These are phyloP conservation scores for Pythium aristosporum DNA, from an alignment of 352 stramenopile genomes.

Conservation along the genomic window DNA sequence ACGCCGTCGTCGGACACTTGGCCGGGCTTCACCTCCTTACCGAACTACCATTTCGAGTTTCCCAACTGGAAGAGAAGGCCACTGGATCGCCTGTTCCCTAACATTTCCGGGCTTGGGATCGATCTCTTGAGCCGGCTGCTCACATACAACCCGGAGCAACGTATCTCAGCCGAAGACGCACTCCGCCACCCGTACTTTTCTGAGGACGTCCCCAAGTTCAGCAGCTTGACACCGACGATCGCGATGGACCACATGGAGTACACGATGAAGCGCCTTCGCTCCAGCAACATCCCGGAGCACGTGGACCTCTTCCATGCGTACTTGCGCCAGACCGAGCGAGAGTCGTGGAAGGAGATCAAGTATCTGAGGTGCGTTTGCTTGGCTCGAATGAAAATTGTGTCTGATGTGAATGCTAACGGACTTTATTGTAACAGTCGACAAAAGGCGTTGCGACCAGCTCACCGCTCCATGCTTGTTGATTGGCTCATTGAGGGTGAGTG, in stretches of 20 bases:
- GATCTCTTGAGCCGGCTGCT: slow-evolving; percentile 76
- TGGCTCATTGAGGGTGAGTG: slow-evolving; percentile 90
- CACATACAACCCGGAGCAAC: slow-evolving; percentile 80
- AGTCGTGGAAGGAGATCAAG: slow-evolving; percentile 87
- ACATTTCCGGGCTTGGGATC: slow-evolving; percentile 69
- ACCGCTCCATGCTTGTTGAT: slow-evolving; percentile 91
- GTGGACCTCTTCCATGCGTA: slow-evolving; percentile 81
- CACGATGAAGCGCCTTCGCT: slow-evolving; percentile 44
- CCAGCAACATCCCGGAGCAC: slow-evolving; percentile 61
- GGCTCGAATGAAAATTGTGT: background rate
- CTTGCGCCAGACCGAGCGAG: slow-evolving; percentile 69
- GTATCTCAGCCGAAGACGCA: slow-evolving; percentile 80
- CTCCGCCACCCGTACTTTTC: slow-evolving; percentile 83
- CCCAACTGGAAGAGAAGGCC: slow-evolving; percentile 74
- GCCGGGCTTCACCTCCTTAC: slow-evolving; percentile 96
- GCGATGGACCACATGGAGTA: slow-evolving; percentile 82
- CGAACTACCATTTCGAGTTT: slow-evolving; percentile 95
- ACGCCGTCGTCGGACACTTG: slow-evolving; percentile 96
- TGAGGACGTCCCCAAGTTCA: slow-evolving; percentile 40
- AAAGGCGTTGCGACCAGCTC: slow-evolving; percentile 77
- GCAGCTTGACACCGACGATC: slow-evolving; percentile 57
- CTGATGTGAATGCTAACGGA: background rate
- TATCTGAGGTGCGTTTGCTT: slow-evolving; percentile 63
- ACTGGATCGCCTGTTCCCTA: slow-evolving; percentile 66
- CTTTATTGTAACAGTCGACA: slow-evolving; percentile 43